Conservation (phyloP, 225 moss, liverwort and hornwort species). For the Sphagnum contortum region DNA sequence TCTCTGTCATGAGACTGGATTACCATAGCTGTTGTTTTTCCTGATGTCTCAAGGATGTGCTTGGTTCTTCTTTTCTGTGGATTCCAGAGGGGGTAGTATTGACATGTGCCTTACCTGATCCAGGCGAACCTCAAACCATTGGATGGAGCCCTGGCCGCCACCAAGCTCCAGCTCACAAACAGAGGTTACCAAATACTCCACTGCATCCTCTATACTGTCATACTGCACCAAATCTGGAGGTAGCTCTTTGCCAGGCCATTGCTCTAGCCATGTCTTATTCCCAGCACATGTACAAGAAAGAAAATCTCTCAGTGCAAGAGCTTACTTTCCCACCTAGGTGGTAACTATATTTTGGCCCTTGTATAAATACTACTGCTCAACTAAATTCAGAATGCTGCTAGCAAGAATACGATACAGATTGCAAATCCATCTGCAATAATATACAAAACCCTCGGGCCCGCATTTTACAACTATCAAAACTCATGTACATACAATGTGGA, state of each 20-base stretch:
- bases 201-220: slow-evolving; percentile 60
- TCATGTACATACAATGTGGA: no score
- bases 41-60: no score
- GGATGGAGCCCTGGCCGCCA: slow-evolving; percentile 68
- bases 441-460: no score
- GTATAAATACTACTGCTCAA: no score
- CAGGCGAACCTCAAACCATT: slow-evolving; percentile 77
- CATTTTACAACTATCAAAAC: no score
- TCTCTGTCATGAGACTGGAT: no score
- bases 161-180: slow-evolving; percentile 88
- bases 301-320: not conserved
- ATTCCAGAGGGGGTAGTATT: no score
- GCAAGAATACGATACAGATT: not conserved
- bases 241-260: slow-evolving; percentile 65
- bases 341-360: no score
- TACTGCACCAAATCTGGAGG: slow-evolving; percentile 62
- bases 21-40: no score
- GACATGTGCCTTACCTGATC: slow-evolving; percentile 8
- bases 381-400: not conserved
- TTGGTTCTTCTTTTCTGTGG: no score
- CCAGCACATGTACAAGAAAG: not conserved
- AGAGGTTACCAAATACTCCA: slow-evolving; percentile 53
- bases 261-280: slow-evolving; percentile 58
- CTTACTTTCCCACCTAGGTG: no score
- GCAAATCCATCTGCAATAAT: not conserved